These are phyloP conservation scores for Aspergillus fischeri DNA, from an alignment of 2,329 filamentous ascomycete species.

Conservation along the genomic window DNA sequence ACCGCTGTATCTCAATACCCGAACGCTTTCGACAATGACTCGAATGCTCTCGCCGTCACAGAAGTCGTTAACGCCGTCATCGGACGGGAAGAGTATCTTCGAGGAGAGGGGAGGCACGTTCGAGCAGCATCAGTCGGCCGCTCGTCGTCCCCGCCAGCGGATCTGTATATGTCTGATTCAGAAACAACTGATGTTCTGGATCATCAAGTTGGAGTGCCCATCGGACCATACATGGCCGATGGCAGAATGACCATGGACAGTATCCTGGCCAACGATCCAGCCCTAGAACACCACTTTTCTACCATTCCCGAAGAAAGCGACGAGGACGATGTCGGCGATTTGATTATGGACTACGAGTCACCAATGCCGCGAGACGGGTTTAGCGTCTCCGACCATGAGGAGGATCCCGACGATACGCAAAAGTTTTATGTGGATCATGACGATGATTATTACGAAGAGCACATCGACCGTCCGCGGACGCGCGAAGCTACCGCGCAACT, in stretches of 20 bases:
- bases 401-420: constrained; percentile 30
- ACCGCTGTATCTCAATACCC: constrained; percentile 28
- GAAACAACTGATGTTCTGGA: constrained; percentile 21
- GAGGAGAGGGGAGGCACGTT: not conserved
- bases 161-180: constrained; percentile 21
- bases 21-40: constrained; percentile 15
- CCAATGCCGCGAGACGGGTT: constrained; percentile 10
- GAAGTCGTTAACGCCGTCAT: constrained; percentile 29
- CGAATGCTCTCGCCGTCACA: constrained; percentile 17
- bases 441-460: constrained; percentile 16
- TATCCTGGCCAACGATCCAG: constrained; percentile 14
- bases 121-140: not conserved
- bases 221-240: constrained; percentile 10
- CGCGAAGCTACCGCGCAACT: constrained; percentile 1
- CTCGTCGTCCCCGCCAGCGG: constrained; percentile 13
- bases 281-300: constrained; percentile 14
- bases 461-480: constrained; percentile 3
- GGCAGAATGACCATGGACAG: constrained; percentile 16
- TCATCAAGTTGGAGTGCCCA: constrained; percentile 19
- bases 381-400: constrained; percentile 15
- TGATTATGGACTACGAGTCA: constrained; percentile 24
- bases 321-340: constrained; percentile 15
- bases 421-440: constrained; percentile 30
- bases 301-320: constrained; percentile 19
- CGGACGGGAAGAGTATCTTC: constrained; percentile 6